Evolutionary conservation across 352 stramenopile genomes (phyloP).

Genomic region (Aphanomyces stellatus): DNA sequence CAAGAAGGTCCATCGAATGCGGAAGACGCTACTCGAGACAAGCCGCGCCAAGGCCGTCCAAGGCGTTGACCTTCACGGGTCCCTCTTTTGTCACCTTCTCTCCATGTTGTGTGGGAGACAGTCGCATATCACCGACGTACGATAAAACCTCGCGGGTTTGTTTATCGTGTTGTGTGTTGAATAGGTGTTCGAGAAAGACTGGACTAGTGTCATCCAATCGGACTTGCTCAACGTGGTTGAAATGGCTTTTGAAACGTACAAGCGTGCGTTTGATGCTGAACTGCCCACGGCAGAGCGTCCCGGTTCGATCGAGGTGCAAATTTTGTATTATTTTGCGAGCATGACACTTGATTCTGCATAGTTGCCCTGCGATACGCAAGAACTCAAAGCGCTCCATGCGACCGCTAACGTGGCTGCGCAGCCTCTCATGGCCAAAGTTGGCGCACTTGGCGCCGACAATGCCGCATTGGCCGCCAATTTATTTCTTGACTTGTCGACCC

Average conservation of each 20-base stretch:
- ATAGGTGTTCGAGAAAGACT: not conserved
- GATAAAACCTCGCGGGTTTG: not conserved
- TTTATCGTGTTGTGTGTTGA: not conserved
- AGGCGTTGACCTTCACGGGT: constrained; percentile 3
- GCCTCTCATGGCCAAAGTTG: constrained; percentile 7
- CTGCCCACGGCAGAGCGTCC: not conserved
- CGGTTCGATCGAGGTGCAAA: not conserved
- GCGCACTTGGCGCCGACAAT: not conserved
- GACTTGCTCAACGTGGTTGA: constrained; percentile 4
- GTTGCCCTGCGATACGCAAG: not conserved
- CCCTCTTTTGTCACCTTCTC: not conserved
- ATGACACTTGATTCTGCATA: not conserved
- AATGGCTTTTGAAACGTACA: not conserved
- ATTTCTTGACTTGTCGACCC: not conserved
- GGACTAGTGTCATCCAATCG: not conserved
- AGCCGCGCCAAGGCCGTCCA: not conserved
- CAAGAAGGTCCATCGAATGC: constrained; percentile 8
- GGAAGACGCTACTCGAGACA: constrained; percentile 4
- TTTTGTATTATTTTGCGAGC: not conserved
- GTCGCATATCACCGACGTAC: not conserved
- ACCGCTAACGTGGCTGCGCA: not conserved
- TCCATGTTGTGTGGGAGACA: not conserved
- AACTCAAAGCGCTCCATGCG: not conserved
- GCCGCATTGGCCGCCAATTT: not conserved
- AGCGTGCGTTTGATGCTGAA: not conserved